Conservation (phyloP, 139 green algal species). For the Closterium sp. region DNA sequence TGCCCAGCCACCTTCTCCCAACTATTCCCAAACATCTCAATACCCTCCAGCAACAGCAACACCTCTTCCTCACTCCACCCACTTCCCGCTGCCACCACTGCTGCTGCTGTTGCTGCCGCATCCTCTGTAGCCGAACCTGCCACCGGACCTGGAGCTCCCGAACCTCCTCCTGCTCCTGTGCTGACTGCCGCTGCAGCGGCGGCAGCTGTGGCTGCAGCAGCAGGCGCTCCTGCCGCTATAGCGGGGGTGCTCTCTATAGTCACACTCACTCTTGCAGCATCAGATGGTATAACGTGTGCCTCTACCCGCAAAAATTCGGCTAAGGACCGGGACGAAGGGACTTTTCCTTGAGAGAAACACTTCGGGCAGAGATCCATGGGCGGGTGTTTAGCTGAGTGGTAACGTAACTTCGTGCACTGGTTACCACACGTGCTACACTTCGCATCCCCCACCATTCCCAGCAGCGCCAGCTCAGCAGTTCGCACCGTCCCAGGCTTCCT, state of each 20-base stretch:
- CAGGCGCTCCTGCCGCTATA: background rate
- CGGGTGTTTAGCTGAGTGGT: background rate
- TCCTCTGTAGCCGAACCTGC: background rate
- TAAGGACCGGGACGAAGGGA: background rate
- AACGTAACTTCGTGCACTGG: background rate
- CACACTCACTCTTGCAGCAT: background rate
- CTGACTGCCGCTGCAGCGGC: background rate
- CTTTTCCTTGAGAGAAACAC: background rate
- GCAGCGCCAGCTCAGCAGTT: background rate
- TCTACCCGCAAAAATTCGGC: background rate
- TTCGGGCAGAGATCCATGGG: background rate
- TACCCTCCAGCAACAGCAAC: constrained; percentile 71
- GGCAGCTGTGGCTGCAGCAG: background rate
- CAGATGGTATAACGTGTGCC: background rate
- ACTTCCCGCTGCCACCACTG: background rate
- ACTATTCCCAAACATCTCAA: constrained; percentile 80
- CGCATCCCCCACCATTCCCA: background rate
- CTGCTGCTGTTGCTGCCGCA: background rate
- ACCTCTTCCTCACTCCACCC: constrained; percentile 74
- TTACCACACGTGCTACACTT: background rate
- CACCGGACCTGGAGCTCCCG: background rate
- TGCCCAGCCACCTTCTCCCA: constrained; percentile 84
- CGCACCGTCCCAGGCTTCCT: background rate
- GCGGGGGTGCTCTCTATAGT: background rate
- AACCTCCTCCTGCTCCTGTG: background rate